A percentile compares a stretch with the other conserved stretches of the same genome.
phyloP scores from a whole-genome alignment of 1,284 basidiomycete genomes.

The Ustilago tritici region DNA sequence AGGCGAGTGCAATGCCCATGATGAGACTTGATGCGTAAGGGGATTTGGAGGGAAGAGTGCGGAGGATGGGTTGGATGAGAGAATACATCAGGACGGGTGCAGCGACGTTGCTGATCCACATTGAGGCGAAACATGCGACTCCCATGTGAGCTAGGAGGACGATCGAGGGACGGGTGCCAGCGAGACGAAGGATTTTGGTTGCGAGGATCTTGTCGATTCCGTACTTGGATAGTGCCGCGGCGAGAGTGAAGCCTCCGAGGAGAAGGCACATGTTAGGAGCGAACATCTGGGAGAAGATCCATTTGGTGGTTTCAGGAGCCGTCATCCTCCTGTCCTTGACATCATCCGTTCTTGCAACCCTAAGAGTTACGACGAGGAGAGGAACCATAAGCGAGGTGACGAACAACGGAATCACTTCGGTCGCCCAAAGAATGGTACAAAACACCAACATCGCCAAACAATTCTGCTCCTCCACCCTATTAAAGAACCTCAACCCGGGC shows the following conservation, averaged over 20 bases:
- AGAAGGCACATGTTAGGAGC: constrained; percentile 85
- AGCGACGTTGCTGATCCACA: constrained; percentile 99
- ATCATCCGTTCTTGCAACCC: constrained; percentile 80
- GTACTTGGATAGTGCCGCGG: constrained; percentile 96
- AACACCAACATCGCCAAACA: constrained; percentile 92
- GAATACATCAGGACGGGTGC: constrained; percentile 97
- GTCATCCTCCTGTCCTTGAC: constrained; percentile 75
- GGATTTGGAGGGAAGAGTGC: constrained; percentile 88
- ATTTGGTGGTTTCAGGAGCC: constrained; percentile 84
- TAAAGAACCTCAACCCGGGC: constrained; percentile 68
- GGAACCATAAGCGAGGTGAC: constrained; percentile 93
- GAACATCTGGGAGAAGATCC: constrained; percentile 77
- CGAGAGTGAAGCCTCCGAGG: constrained; percentile 94
- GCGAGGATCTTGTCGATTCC: constrained; percentile 91
- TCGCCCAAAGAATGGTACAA: constrained; percentile 94
- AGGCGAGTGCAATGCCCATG: constrained; percentile 93
- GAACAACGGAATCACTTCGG: constrained; percentile 96
- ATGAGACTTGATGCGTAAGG: constrained; percentile 91
- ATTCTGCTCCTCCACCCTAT: constrained; percentile 83
- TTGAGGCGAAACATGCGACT: constrained; percentile 96
- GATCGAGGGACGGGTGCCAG: constrained; percentile 85
- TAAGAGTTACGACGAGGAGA: constrained; percentile 85
- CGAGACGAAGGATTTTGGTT: constrained; percentile 88
- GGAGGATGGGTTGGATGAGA: constrained; percentile 94
- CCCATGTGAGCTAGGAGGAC: constrained; percentile 95